These are phyloP conservation scores for Fistulifera solaris DNA, from an alignment of 108 stramenopile species.

Conservation along the genomic window DNA sequence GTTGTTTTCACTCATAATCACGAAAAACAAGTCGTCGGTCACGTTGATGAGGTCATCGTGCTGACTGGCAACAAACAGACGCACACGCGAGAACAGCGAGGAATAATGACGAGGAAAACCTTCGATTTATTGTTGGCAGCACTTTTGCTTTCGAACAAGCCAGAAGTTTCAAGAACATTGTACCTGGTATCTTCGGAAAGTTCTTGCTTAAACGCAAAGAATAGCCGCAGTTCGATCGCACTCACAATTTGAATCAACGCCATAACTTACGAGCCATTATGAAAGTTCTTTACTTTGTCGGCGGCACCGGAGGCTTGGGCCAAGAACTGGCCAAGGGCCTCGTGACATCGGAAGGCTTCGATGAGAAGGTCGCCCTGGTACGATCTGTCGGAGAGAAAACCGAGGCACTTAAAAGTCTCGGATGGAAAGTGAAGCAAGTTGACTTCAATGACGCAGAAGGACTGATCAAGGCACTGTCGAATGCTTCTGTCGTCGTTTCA, in stretches of 20 bases:
- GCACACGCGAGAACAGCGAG: no score
- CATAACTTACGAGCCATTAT: not conserved
- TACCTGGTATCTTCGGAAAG: not conserved
- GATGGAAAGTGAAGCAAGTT: constrained; percentile 12
- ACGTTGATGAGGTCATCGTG: no score
- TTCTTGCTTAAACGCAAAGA: not conserved
- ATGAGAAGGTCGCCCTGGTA: constrained; percentile 6
- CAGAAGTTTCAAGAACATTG: not conserved
- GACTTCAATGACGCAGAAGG: constrained; percentile 6
- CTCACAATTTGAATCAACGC: not conserved
- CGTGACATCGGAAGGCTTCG: constrained; percentile 16
- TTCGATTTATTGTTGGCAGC: no score
- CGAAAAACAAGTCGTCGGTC: no score
- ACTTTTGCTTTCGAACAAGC: no score
- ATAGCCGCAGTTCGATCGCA: not conserved
- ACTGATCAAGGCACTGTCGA: not conserved
- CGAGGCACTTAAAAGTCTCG: constrained; percentile 7
- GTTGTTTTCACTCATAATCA: no score
- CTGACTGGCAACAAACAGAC: no score
- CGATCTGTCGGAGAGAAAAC: constrained; percentile 4
- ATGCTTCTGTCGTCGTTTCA: constrained; percentile 15
- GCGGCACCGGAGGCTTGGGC: constrained; percentile 13
- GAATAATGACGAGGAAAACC: no score
- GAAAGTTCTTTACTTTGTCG: not conserved
- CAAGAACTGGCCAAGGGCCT: constrained; percentile 16